Evolutionary conservation across 2,329 filamentous ascomycete species (phyloP), one percentile per base, ranked within the genome.

Genomic region (Juglanconis oblonga): DNA sequence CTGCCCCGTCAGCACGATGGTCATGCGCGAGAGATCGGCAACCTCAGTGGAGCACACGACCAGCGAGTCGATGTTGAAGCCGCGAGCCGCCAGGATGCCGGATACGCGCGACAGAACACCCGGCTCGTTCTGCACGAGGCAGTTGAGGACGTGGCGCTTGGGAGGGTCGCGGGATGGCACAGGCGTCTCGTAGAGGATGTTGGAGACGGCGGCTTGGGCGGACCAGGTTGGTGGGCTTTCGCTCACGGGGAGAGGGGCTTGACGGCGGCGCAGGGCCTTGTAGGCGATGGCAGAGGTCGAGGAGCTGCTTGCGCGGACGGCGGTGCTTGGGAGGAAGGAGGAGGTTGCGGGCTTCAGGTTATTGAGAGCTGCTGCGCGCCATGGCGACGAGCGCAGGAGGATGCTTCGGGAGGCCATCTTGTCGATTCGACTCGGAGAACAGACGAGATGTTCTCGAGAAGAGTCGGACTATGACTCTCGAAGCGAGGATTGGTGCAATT

Each of bases 41-140:
- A 99, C 93, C 77, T 99, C 95, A 64, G 95, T 99, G 77, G 91
- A 95, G 81, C 95, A 99, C 63, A 99, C 95, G 58, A 99, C 95
- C 65, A 99, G 82, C 57, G 91, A 96, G 83, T 99, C 95, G 71
- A 99, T 99, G 81, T 99, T 99, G 87, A 99, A 99, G 66, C 95
- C 95, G 61, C 95, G 87, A 48, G 95, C 95, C 11, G 95, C 95
- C 38, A 99, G 82, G 72, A 99, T 98, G 58, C 95, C 95, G 1
- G 95, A 98, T 9, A 99, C 91, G 62, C 95, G 92, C 55, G 94
- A 98, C 61, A 99, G 82, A 59, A 99, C 95, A 79, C 95, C 95
- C 11, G 95, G 95, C 81, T 99, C 95, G 79, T 99, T 99, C 78
- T 99, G 95, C 63, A 99, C 95, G 64, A 99, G 85, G 75, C 95